A percentile compares a stretch with the other conserved stretches of the same genome.
Evolutionary conservation across 2,329 filamentous ascomycete species (phyloP).

Genomic region (Epichloe bromicola): DNA sequence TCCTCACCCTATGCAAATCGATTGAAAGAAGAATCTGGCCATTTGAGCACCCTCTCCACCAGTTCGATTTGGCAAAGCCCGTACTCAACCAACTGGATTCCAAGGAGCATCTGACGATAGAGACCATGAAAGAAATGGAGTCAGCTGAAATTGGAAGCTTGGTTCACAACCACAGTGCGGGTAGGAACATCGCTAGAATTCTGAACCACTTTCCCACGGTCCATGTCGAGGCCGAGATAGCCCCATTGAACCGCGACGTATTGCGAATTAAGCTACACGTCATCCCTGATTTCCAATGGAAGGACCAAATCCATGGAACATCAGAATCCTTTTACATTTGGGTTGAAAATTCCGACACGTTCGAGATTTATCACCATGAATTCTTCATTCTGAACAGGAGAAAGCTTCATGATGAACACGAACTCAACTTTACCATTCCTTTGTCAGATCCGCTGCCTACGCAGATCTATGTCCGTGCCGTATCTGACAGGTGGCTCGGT

Average conservation of each 20-base stretch:
- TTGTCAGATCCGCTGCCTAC: conserved; percentile 84
- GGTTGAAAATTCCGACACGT: conserved; percentile 97
- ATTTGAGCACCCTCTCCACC: conserved; percentile 85
- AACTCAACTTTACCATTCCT: conserved; percentile 95
- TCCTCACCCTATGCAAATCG: conserved; percentile 87
- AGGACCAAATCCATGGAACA: conserved; percentile 81
- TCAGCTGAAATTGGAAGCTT: conserved; percentile 76
- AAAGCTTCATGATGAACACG: conserved; percentile 91
- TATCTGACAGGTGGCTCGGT: conserved; percentile 93
- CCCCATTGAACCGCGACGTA: conserved; percentile 87
- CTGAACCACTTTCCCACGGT: conserved; percentile 88
- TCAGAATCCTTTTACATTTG: conserved; percentile 98
- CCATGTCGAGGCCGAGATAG: conserved; percentile 84
- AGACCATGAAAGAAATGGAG: conserved; percentile 86
- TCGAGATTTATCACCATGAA: conserved; percentile 95
- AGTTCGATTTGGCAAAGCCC: conserved; percentile 80
- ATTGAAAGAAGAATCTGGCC: conserved; percentile 96
- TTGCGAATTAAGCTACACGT: conserved; percentile 79
- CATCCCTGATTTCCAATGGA: conserved; percentile 86
- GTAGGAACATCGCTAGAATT: conserved; percentile 65
- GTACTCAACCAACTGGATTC: conserved; percentile 74
- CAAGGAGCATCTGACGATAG: conserved; percentile 65
- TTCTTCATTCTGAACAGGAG: conserved; percentile 85
- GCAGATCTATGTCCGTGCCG: conserved; percentile 88
- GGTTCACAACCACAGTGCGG: conserved; percentile 83